Evolutionary conservation across 2,329 filamentous ascomycete genomes (phyloP).

Genomic region (Epichloe sibirici): DNA sequence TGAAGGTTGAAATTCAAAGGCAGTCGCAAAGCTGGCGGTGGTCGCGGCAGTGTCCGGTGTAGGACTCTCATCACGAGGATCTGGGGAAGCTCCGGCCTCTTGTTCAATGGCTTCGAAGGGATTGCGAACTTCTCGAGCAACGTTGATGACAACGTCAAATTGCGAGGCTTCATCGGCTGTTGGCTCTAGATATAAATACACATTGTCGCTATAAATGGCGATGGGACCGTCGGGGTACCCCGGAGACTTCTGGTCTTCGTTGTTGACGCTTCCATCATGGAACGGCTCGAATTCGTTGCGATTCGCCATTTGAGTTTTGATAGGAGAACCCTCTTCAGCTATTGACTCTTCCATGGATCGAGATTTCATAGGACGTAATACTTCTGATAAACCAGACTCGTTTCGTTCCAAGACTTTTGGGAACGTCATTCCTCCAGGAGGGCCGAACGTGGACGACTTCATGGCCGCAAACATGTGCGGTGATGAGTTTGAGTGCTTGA

Average conservation of each 20-base stretch:
- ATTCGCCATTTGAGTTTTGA: slow-evolving; percentile 49
- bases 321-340: slow-evolving; percentile 44
- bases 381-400: slow-evolving; percentile 46
- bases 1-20: slow-evolving; percentile 41
- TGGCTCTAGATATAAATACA: slow-evolving; percentile 71
- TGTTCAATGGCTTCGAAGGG: slow-evolving; percentile 42
- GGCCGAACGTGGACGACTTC: slow-evolving; percentile 47
- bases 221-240: slow-evolving; percentile 75
- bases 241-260: slow-evolving; percentile 68
- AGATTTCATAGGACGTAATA: slow-evolving; percentile 39
- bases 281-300: slow-evolving; percentile 43
- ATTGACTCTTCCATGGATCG: slow-evolving; percentile 32
- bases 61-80: slow-evolving; percentile 27
- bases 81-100: slow-evolving; percentile 16
- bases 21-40: slow-evolving; percentile 45
- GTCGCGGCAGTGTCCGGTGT: slow-evolving; percentile 44
- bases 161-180: slow-evolving; percentile 62
- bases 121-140: slow-evolving; percentile 70
- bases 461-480: slow-evolving; percentile 52
- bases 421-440: slow-evolving; percentile 50
- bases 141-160: slow-evolving; percentile 78
- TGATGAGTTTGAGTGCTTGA: slow-evolving; percentile 57
- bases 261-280: slow-evolving; percentile 55
- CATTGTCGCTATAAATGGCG: slow-evolving; percentile 65
- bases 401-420: slow-evolving; percentile 48